phyloP scores from a whole-genome alignment of 805 yeast species.

The Candida xiaguanensis region DNA sequence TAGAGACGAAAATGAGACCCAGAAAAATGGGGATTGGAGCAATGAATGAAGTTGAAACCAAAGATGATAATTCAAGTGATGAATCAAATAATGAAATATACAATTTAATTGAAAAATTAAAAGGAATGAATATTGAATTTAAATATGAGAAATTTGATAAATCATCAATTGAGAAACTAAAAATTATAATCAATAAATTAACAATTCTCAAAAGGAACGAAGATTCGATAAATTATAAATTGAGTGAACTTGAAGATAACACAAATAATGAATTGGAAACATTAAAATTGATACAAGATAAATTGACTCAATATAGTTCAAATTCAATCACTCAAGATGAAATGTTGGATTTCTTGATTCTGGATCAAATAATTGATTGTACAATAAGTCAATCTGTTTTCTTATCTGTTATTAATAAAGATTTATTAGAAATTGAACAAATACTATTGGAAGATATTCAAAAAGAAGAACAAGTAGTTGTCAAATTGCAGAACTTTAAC shows the following conservation, averaged over 20 bases:
- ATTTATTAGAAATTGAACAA: background rate
- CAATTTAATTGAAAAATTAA: background rate
- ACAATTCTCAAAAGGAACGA: background rate
- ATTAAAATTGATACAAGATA: background rate
- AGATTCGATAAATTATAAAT: background rate
- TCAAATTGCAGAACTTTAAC: background rate
- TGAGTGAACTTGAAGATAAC: background rate
- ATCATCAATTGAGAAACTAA: background rate
- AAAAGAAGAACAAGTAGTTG: background rate
- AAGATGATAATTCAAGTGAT: constrained; percentile 14
- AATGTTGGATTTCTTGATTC: background rate
- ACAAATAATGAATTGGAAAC: background rate
- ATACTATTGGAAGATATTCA: constrained; percentile 1
- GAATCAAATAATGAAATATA: background rate
- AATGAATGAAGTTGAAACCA: constrained; percentile 30
- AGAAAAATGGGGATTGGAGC: constrained; percentile 77
- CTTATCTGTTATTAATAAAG: background rate
- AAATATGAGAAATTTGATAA: too few species aligned
- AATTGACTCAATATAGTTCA: background rate
- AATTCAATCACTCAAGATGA: background rate
- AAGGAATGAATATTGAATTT: constrained; percentile 2
- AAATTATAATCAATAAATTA: background rate
- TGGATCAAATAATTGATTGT: background rate
- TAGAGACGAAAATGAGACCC: constrained; percentile 64
- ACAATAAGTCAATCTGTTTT: background rate